phyloP scores from a whole-genome alignment of 352 stramenopile species.

The Phytophthora meadii region DNA sequence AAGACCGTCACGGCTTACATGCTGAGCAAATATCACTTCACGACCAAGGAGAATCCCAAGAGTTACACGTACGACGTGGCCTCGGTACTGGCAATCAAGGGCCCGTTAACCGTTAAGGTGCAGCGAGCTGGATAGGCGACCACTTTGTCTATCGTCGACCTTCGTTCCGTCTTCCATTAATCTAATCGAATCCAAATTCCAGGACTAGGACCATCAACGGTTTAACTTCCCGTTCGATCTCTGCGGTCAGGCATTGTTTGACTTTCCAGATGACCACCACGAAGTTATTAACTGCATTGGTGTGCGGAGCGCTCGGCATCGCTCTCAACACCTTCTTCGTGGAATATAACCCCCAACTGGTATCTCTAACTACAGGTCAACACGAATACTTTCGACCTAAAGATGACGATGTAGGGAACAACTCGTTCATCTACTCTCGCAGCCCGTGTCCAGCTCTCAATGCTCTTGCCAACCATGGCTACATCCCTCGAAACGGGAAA shows the following conservation, averaged over 20 bases:
- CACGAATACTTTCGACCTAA: conserved; percentile 57
- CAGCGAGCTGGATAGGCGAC: conserved; percentile 29
- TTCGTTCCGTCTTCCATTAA: conserved; percentile 12
- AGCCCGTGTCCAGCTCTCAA: conserved; percentile 58
- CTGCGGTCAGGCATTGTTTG: conserved; percentile 10
- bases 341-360: conserved; percentile 1
- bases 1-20: conserved; percentile 40
- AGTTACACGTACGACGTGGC: conserved; percentile 52
- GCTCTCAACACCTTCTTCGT: conserved; percentile 27
- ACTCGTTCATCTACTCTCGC: conserved; percentile 28
- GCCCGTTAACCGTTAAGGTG: conserved; percentile 40
- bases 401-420: conserved; percentile 44
- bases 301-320: conserved; percentile 17
- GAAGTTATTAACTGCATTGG: conserved; percentile 18
- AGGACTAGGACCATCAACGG: neutral
- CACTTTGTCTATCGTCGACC: conserved; percentile 2
- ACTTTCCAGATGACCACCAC: conserved; percentile 15
- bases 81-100: conserved; percentile 41
- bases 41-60: conserved; percentile 45
- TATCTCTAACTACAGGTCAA: conserved; percentile 17
- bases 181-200: conserved; percentile 28
- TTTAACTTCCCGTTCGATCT: neutral
- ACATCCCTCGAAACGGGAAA: conserved; percentile 53
- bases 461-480: conserved; percentile 54
- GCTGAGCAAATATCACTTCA: conserved; percentile 55